Conservation (phyloP, 129 eudicot species). For the Escallonia herrerae region DNA sequence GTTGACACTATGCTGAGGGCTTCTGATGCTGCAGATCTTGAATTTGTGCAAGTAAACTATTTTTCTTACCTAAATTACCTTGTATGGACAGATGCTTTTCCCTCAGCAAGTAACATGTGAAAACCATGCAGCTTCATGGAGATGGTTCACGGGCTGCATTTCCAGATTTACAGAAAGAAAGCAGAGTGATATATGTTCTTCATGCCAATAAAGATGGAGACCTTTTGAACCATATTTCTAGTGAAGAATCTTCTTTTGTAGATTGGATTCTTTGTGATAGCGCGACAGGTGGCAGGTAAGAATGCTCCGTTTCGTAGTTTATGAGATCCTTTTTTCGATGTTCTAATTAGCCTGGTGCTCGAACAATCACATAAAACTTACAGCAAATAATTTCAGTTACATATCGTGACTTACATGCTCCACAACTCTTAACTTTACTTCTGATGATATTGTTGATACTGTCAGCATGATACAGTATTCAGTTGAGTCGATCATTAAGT, state of each 20-base stretch:
- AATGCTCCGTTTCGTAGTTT: background rate
- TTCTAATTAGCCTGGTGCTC: too few species aligned
- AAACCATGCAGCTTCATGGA: constrained; percentile 79
- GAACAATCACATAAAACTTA: too few species aligned
- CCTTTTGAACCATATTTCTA: constrained; percentile 64
- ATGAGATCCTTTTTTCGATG: too few species aligned
- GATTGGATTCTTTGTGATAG: constrained; percentile 96
- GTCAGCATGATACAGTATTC: too few species aligned
- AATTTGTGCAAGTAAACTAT: constrained; percentile 68
- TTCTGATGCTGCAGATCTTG: constrained; percentile 72
- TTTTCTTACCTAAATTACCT: too few species aligned
- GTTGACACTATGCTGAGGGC: constrained; percentile 55
- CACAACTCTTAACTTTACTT: too few species aligned
- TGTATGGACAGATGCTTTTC: constrained; percentile 4
- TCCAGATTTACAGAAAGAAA: constrained; percentile 42
- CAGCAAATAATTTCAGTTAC: too few species aligned
- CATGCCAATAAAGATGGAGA: constrained; percentile 69
- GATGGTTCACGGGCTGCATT: constrained; percentile 71
- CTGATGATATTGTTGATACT: too few species aligned
- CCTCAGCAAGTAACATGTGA: constrained; percentile 7
- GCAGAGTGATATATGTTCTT: constrained; percentile 67
- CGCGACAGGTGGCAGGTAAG: constrained; percentile 88
- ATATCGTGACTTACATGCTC: too few species aligned
- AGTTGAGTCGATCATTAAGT: too few species aligned
- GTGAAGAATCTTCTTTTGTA: constrained; percentile 69